phyloP scores from a whole-genome alignment of 2,329 filamentous ascomycete genomes.

The Exophiala lecanii-corni region DNA sequence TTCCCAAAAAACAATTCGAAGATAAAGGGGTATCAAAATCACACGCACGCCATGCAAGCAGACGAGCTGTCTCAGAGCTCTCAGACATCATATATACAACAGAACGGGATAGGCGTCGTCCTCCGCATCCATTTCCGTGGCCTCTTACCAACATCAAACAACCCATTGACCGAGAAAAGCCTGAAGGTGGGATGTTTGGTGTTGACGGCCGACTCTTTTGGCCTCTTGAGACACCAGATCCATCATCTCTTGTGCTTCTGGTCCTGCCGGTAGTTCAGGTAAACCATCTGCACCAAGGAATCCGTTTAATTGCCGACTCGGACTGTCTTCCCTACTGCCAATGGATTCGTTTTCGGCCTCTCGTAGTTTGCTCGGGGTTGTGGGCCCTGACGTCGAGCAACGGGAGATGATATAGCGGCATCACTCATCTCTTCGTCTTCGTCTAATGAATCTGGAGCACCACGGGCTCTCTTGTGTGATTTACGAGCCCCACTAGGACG shows the following conservation, averaged over 20 bases:
- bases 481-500: slow-evolving; percentile 41
- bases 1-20: no score
- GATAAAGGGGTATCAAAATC: slow-evolving; percentile 22
- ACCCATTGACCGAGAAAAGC: slow-evolving; percentile 25
- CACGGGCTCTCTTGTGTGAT: slow-evolving; percentile 39
- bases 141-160: no score
- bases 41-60: slow-evolving; percentile 8
- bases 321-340: slow-evolving; percentile 24
- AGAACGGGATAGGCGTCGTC: no score
- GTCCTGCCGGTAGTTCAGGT: slow-evolving; percentile 24
- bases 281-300: slow-evolving; percentile 21
- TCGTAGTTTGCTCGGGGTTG: slow-evolving; percentile 12
- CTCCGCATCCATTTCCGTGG: no score
- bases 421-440: slow-evolving; percentile 31
- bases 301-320: slow-evolving; percentile 28
- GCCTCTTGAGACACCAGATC: slow-evolving; percentile 25
- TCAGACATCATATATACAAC: no score
- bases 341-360: slow-evolving; percentile 18
- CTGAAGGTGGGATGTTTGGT: slow-evolving; percentile 25
- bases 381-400: slow-evolving; percentile 26
- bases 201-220: slow-evolving; percentile 25
- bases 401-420: slow-evolving; percentile 30
- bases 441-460: slow-evolving; percentile 28
- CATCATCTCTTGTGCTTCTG: slow-evolving; percentile 27
- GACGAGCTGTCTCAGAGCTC: neutral